Evolutionary conservation across 805 yeast genomes (phyloP), one percentile per base, ranked within the genome.

Genomic region (Candida vartiovaarae): DNA sequence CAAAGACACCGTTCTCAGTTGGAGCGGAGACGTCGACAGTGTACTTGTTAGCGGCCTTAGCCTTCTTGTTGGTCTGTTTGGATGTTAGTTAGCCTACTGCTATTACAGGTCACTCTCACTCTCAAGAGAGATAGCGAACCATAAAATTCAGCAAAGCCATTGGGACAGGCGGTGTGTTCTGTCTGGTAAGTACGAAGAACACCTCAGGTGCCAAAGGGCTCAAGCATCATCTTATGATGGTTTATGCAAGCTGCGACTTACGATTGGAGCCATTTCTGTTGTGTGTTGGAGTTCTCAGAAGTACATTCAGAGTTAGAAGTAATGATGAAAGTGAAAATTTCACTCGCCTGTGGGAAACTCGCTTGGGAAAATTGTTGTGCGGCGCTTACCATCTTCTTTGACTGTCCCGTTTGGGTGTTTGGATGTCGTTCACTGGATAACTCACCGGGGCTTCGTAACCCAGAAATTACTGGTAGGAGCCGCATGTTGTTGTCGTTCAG

Each of bases 11-110:
- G 75, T 86, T 87, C 71, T 87, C 95, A 68, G 89, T 89, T 76
- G 96, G 96, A 70, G 95, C 95, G 54, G 96, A 80, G 68, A 84
- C 87, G 79, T 91, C 98, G 68, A 93, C 91, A 66, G 85, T 84
- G 78, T 84, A 88, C 76, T 85, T 86, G 80, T 82, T 85, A 68
- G 85, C 80, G 68, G 77, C 78, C 70, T 80, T 84, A 71, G 83
- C 74, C 76, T 81, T 82, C 80, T 81, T 77, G 78, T 84, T 68
- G 70, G 89, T 82, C 95, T 82, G 69, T 51, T 56, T 43, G 48
- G 54, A 54, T 25, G 47, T 54, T 63, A 68, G 80, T 72, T 76
- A 72, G 84, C 86, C 88, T 82, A 81, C 86, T 78, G 86, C 84
- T 66, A 68, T 62, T 65, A 61, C 54, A 50, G 40, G 46, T 7